These are phyloP conservation scores for Amniculicola lignicola DNA, from an alignment of 495 filamentous ascomycete genomes.

Conservation along the genomic window DNA sequence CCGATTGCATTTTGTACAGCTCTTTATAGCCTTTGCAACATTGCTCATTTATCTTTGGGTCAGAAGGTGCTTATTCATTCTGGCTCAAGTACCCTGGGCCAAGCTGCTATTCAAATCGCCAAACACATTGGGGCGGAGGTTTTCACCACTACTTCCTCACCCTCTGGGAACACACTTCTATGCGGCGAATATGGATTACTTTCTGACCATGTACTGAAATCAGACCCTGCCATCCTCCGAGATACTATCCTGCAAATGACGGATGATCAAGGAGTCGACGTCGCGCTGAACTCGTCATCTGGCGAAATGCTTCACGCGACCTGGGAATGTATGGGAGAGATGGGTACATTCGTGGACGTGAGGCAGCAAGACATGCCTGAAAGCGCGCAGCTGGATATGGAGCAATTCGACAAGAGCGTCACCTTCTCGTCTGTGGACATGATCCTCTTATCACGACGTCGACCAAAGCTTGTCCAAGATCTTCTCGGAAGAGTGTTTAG, in stretches of 20 bases:
- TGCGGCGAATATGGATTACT: slow-evolving; percentile 7
- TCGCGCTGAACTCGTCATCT: slow-evolving; percentile 54
- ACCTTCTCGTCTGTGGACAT: slow-evolving; percentile 1
- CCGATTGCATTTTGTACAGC: slow-evolving; percentile 17
- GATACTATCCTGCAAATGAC: slow-evolving; percentile 37
- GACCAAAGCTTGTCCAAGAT: neutral
- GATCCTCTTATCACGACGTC: neutral
- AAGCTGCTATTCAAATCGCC: slow-evolving; percentile 11
- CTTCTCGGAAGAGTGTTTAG: neutral
- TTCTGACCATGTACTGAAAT: neutral
- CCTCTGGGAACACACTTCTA: neutral
- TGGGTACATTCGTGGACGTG: slow-evolving; percentile 52
- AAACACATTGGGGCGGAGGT: slow-evolving; percentile 11
- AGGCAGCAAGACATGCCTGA: slow-evolving; percentile 34
- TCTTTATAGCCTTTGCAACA: slow-evolving; percentile 26
- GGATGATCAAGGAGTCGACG: slow-evolving; percentile 54
- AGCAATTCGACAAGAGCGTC: neutral
- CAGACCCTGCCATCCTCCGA: neutral
- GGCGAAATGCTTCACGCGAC: too few relatives aligned
- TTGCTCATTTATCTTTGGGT: slow-evolving; percentile 31
- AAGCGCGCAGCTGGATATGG: neutral
- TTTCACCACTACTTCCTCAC: slow-evolving; percentile 15
- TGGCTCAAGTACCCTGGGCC: slow-evolving; percentile 29
- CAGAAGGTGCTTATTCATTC: slow-evolving; percentile 39
- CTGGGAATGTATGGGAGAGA: too few relatives aligned